Evolutionary conservation across 768 basidiomycete genomes (phyloP).

Genomic region (Leccinum barrowsii): DNA sequence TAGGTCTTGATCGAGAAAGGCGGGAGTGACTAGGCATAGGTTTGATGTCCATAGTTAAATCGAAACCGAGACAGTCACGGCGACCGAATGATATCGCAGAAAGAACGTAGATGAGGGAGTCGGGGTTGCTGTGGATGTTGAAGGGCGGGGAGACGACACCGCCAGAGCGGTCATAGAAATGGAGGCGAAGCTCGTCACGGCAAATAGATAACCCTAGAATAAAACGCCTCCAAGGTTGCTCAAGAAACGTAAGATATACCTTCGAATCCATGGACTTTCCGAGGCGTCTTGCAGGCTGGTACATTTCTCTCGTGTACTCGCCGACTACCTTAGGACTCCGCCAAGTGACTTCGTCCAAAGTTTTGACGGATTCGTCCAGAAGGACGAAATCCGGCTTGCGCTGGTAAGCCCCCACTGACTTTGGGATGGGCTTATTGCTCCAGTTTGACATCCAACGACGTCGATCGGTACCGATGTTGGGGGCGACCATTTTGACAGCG

Average conservation of each 20-base stretch:
- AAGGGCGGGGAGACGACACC: neutral
- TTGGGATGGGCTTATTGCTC: neutral
- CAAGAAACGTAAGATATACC: neutral
- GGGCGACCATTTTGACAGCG: neutral
- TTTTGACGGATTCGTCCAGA: neutral
- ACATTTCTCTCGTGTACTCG: neutral
- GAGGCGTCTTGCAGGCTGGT: neutral
- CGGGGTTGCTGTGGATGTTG: neutral
- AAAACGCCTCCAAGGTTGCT: neutral
- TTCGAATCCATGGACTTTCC: neutral
- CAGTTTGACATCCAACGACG: neutral
- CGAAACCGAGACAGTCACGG: neutral
- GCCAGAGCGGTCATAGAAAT: neutral
- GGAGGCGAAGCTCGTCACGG: neutral
- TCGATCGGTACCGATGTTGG: too few species aligned
- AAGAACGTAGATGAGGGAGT: neutral
- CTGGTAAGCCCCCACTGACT: neutral
- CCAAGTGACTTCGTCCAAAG: neutral
- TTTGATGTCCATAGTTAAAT: neutral
- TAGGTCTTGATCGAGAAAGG: neutral
- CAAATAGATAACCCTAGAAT: neutral
- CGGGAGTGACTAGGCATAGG: neutral
- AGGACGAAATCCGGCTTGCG: neutral
- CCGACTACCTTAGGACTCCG: neutral
- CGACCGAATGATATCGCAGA: neutral